phyloP scores from a whole-genome alignment of 2,329 filamentous ascomycete species.

The Ophiosphaerella narmari region DNA sequence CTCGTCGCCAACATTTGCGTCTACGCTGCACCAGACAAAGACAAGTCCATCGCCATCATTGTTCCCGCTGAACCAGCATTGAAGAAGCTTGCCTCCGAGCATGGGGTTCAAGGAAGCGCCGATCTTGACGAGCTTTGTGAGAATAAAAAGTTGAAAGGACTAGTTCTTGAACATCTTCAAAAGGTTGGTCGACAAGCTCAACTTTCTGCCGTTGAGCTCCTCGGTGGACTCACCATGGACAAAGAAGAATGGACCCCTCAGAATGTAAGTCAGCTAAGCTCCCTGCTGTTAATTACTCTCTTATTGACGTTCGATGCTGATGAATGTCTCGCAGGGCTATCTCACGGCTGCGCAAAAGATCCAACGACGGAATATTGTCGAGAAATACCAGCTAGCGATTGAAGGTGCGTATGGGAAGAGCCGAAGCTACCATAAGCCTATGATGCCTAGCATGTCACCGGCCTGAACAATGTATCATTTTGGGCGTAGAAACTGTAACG shows the following conservation, averaged over 20 bases:
- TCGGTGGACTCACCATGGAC: conserved; percentile 75
- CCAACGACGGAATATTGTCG: no score
- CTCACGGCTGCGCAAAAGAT: no score
- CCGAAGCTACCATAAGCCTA: no score
- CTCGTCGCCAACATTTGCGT: conserved; percentile 86
- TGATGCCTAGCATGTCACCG: no score
- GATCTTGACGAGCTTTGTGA: conserved; percentile 70
- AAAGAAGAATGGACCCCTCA: conserved; percentile 88
- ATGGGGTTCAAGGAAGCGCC: conserved; percentile 65
- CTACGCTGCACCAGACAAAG: conserved; percentile 74
- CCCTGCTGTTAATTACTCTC: no score
- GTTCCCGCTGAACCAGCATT: conserved; percentile 61
- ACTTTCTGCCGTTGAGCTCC: conserved; percentile 71
- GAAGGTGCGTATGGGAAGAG: no score
- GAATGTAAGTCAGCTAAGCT: conserved; percentile 64
- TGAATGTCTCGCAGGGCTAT: no score
- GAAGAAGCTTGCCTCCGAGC: conserved; percentile 59
- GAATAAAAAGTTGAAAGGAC: conserved; percentile 65
- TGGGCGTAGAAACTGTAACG: no score
- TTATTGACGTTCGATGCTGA: no score
- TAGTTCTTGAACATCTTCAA: conserved; percentile 72
- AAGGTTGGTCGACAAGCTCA: conserved; percentile 67
- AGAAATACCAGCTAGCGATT: no score
- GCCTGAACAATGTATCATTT: no score
- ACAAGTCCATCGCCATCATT: conserved; percentile 83